Base-by-base conservation (phyloP, 352 stramenopile species). In the Phytophthora ohioensis region DNA sequence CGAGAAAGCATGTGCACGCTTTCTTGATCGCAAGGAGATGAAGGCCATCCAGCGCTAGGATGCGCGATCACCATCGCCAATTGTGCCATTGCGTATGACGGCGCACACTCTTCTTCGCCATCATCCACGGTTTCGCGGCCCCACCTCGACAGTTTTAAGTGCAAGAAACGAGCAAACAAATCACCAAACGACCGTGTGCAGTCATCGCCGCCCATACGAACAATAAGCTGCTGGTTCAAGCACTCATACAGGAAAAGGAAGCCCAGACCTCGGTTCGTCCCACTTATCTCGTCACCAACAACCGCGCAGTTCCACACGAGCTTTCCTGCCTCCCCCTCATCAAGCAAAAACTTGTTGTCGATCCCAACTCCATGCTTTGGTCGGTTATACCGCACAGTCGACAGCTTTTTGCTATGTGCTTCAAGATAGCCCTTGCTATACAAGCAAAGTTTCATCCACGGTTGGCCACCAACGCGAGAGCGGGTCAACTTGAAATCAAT, bases 161-260 rank as follows among this genome's bases (percentile, higher is more conserved):
- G 88, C 43, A 95, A 58, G 36, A 94, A 93, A 8, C 90, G 90
- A 27, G 85, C 47, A 17, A 82, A 86, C 21, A 96, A 68, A 52
- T 95, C 88, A 13, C 82, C 90, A 74, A 95, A 92, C 41, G 90
- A 94, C 11, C 75, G 76, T 1, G 86, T 90, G 36, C 84, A 92
- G 39, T 96, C 85, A 43, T 91, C 80, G 5, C 86, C 85, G 38
- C 84, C 85, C 30, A 96, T 73, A 0, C 78, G 79, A 34, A 96
- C 62, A 5, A 85, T 60, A 42, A 95, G 70, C 51, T 94, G 84
- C 11, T 80, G 70, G 59, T 92, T 90, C 1, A 96, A 49, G 53
- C 87, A 95, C 54, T 96, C 87, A 55, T 95, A 96, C 48, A 96
- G 69, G 48, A 95, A 94, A 27, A 95, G 38, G 47, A 91, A 95